phyloP scores from a whole-genome alignment of 1,284 basidiomycete genomes.

The Neotropicomus parvogracilis region DNA sequence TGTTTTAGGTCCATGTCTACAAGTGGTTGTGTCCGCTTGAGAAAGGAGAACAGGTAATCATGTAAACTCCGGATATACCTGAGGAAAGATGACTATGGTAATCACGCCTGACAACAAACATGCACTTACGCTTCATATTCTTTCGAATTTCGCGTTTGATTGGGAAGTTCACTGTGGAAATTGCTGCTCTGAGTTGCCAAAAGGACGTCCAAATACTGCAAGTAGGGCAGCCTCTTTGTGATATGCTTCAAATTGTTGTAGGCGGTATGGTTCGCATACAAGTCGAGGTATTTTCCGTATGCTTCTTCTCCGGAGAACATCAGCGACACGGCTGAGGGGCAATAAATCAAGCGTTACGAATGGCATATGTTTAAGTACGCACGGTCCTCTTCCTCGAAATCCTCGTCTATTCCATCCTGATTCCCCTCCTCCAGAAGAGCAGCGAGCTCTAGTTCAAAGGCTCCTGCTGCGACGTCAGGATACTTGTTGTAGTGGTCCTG shows the following conservation, averaged over 20 bases:
- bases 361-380: constrained; percentile 32
- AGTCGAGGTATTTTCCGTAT: constrained; percentile 91
- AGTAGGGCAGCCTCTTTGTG: constrained; percentile 77
- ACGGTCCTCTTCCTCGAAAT: constrained; percentile 79
- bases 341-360: constrained; percentile 13
- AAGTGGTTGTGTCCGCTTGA: constrained; percentile 84
- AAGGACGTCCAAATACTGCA: constrained; percentile 89
- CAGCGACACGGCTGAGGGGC: constrained; percentile 69
- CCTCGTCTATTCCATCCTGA: constrained; percentile 66
- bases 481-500: constrained; percentile 96
- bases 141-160: constrained; percentile 67
- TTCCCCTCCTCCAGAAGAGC: constrained; percentile 72
- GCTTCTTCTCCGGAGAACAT: constrained; percentile 95
- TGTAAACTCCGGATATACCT: constrained; percentile 85
- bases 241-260: constrained; percentile 90
- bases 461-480: constrained; percentile 79
- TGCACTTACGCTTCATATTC: constrained; percentile 76
- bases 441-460: constrained; percentile 78
- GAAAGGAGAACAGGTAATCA: constrained; percentile 82
- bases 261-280: constrained; percentile 84
- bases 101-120: not conserved
- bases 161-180: constrained; percentile 69
- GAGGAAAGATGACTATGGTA: constrained; percentile 12
- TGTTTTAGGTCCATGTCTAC: constrained; percentile 76
- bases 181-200: constrained; percentile 52